Evolutionary conservation across 352 stramenopile genomes (phyloP).

Genomic region (Phytophthora quininea): DNA sequence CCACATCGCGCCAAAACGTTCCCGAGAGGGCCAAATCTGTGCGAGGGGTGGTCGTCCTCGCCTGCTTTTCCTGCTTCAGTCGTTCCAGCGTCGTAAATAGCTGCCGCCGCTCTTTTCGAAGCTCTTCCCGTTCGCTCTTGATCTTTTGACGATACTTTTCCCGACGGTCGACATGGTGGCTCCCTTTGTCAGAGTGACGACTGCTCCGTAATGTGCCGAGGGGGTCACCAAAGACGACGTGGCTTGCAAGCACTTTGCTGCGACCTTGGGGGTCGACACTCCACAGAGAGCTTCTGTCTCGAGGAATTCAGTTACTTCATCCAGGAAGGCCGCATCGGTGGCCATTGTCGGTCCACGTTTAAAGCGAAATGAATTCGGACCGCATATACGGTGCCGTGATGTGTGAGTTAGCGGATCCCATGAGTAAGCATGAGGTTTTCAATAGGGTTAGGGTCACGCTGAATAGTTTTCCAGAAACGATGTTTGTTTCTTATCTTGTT

Average conservation of each 20-base stretch:
- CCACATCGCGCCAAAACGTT: background rate
- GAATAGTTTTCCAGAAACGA: no score
- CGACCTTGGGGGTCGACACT: background rate
- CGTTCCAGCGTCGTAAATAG: background rate
- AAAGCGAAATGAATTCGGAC: background rate
- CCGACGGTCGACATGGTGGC: background rate
- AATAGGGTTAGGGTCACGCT: no score
- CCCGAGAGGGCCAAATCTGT: background rate
- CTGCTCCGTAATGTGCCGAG: no score
- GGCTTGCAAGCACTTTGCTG: no score
- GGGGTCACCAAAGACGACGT: no score
- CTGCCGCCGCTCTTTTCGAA: background rate
- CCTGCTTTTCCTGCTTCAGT: background rate
- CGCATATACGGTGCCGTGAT: no score
- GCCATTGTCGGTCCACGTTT: background rate
- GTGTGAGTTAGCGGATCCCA: no score
- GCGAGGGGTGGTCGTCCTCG: background rate
- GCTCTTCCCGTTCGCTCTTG: background rate
- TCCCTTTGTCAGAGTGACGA: slow-evolving; percentile 1
- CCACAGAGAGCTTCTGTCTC: background rate
- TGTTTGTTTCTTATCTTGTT: no score
- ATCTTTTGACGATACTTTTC: background rate
- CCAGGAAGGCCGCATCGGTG: slow-evolving; percentile 3
- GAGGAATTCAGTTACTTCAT: slow-evolving; percentile 4
- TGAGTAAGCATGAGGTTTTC: no score